Base-by-base conservation (phyloP, 1,139 yeast species). In the Lodderomyces margitis region DNA sequence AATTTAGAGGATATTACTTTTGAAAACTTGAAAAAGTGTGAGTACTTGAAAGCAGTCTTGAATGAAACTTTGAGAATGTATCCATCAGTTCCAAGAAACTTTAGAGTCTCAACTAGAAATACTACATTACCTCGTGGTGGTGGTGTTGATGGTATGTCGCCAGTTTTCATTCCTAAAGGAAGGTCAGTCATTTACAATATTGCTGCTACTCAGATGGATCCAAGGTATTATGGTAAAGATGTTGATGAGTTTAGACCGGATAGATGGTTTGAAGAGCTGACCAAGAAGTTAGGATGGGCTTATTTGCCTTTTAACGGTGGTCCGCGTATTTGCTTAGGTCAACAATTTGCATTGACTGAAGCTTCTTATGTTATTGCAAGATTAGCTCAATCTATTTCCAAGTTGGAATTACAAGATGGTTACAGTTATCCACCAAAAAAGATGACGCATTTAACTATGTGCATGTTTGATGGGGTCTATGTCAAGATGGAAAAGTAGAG, bases 51-150 rank as follows among this genome's bases (percentile, higher is more conserved):
- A 48, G 63, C 71, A 35, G 66, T 74, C 36, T 50, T 77, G 34
- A 74, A 73, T 51, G 82, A 77, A 55, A 55, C 70, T 5, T 64
- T 77, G 45, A 62, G 82, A 45, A 46, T 75, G 51, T 74, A 74
- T 49, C 82, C 82, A 4, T 63, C 74, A 6, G 80, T 77, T 5
- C 76, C 81, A 3, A 55, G 60, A 48, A 77, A 77, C 52, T 57
- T 62, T 46, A 62, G 82, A 38, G 54, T 57, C 19, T 74, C 80
- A 14, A 57, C 60, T 7, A 62, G 54, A 39, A 64, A 70, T 48
- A 75, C 80, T 2, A 64, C 72, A 5, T 58, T 78, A 33, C 82
- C 82, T 10, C 62, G 59, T 34, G 82, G 82, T 17, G 82, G 81
- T 15, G 82, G 81, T 3, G 53, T 58, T 1, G 67, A 72, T 44